phyloP scores from a whole-genome alignment of 129 eudicot species.

The Pseudognaphalium luteoalbum region DNA sequence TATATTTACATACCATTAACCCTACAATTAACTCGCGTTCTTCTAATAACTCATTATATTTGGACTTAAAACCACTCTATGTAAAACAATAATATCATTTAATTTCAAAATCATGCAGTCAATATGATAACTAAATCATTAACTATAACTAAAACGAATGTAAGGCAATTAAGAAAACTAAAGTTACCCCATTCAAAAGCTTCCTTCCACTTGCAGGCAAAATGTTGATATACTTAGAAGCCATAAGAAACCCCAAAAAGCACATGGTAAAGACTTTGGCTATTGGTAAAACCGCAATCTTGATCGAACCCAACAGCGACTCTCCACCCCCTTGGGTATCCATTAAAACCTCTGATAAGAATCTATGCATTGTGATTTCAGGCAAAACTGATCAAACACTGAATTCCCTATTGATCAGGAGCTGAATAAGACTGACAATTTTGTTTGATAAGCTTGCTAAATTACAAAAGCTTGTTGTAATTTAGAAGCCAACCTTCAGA shows the following conservation, averaged over 20 bases:
- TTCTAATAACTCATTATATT: not conserved
- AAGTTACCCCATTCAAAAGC: constrained; percentile 87
- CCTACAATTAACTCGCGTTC: not conserved
- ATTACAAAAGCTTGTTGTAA: constrained; percentile 8
- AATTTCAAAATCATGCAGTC: not conserved
- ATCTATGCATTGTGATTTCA: constrained; percentile 46
- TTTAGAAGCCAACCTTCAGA: constrained; percentile 10
- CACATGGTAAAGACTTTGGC: constrained; percentile 96
- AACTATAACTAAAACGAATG: not conserved
- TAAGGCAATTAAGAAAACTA: no score
- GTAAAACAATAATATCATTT: not conserved
- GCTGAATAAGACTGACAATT: not conserved
- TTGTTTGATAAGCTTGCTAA: constrained; percentile 4
- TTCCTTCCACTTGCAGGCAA: constrained; percentile 87
- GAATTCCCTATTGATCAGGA: constrained; percentile 17
- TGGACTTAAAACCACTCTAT: not conserved
- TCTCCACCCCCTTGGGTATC: constrained; percentile 71
- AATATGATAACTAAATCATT: not conserved
- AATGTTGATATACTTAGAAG: constrained; percentile 85
- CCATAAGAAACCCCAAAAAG: constrained; percentile 89
- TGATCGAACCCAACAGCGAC: constrained; percentile 66
- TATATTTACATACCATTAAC: no score
- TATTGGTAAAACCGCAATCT: constrained; percentile 87
- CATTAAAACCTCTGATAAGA: constrained; percentile 52
- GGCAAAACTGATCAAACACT: constrained; percentile 27